A percentile compares a stretch with the other conserved stretches of the same genome.
These are phyloP conservation scores for Gonium pectorale DNA, from an alignment of 139 green algal genomes.

Conservation along the genomic window DNA sequence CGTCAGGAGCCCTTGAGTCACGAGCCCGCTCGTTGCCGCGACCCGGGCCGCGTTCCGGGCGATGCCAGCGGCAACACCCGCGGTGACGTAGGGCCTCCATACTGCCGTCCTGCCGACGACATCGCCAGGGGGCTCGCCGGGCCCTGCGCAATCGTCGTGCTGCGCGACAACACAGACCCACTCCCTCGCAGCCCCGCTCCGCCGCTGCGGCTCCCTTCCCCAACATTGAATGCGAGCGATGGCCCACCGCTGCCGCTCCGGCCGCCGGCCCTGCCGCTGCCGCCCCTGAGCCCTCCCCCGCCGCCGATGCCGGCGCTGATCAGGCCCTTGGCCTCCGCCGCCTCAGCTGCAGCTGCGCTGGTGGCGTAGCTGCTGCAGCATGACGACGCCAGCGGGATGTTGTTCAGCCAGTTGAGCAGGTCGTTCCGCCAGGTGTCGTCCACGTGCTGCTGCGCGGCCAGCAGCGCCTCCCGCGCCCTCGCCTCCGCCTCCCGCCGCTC, in stretches of 20 bases:
- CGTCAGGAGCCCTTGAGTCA: no score
- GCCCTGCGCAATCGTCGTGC: no score
- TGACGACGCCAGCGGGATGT: conserved; percentile 26
- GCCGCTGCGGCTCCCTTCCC: neutral
- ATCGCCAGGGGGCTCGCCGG: no score
- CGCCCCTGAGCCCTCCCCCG: no score
- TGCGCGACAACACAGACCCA: no score
- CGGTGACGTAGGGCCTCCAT: no score
- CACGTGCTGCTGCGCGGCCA: neutral
- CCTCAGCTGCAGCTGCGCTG: neutral
- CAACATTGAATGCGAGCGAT: conserved; percentile 7
- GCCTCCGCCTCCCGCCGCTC: conserved; percentile 13
- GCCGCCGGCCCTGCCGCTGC: neutral
- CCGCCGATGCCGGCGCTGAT: no score
- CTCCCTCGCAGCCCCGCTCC: no score
- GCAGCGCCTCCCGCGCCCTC: neutral
- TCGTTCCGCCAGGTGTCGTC: conserved; percentile 32
- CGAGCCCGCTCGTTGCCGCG: no score
- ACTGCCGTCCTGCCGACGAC: no score
- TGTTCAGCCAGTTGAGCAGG: conserved; percentile 20
- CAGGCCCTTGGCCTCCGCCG: neutral
- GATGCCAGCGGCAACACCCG: no score
- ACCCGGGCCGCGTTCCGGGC: no score
- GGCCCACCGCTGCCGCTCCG: neutral
- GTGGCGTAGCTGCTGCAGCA: neutral